Evolutionary conservation across 345 rosid species (phyloP), one percentile per base, ranked within the genome.

Genomic region (Hibiscus mutabilis): DNA sequence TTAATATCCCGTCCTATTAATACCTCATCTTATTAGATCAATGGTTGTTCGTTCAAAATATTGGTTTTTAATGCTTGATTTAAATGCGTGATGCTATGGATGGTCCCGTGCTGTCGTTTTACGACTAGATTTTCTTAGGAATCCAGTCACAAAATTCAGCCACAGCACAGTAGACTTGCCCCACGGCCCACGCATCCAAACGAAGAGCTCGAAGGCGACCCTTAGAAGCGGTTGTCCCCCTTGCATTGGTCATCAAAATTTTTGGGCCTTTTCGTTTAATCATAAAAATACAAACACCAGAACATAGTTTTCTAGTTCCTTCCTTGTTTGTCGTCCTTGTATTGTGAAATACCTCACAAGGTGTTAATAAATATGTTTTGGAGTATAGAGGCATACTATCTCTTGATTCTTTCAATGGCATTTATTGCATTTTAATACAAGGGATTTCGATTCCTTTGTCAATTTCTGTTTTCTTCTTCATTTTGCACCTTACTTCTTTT

Each of bases 341-440:
- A 65, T 42, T 22, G 16, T 42, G 51, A 65, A 21, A 21, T 42
- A 44, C 19, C 69, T 65, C 55, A 0, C 35, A 19, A 22, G 44
- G 33, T 13, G 55, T 22, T 44, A 13, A 22, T 44, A 66, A 44
- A 66, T 46, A 44, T 44, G 6, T 24, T 44, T 22, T 19, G 56
- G 19, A 66, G 56, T 24, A 1, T 14, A 44, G 6, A 44, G 15
- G 58, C 22, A 8, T 25, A 47, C 42, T 4, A 25, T 47, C 27
- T 47, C 18, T 66, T 66, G 40, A 25, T 47, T 7, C 57, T 27
- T 47, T 27, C 58, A 16, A 47, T 27, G 58, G 22, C 58, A 66
- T 66, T 25, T 46, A 66, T 66, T 47, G 70, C 70, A 66, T 47
- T 24, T 9, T 66, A 19, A 47, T 66, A 66, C 24, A 9, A 46